Evolutionary conservation across 192 early-diverging fungal genomes (phyloP).

Genomic region (Irineochytrium annulatum): DNA sequence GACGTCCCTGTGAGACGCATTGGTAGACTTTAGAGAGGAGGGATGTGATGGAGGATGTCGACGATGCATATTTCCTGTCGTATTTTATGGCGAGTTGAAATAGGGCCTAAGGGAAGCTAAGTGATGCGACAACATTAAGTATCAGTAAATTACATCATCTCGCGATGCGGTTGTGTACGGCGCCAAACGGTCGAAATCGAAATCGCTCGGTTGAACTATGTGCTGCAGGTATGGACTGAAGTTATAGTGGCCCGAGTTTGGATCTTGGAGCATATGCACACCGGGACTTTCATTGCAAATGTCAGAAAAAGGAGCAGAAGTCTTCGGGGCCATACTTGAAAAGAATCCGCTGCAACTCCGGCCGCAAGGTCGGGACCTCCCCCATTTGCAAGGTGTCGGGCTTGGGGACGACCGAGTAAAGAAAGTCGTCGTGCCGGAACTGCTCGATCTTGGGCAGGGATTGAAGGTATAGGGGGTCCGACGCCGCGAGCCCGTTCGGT

Average conservation of each 20-base stretch:
- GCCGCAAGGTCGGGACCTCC: slow-evolving; percentile 45
- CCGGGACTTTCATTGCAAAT: slow-evolving; percentile 60
- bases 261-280: slow-evolving; percentile 76
- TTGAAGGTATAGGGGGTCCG: too few species aligned
- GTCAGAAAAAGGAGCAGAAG: not conserved
- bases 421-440: too few species aligned
- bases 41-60: slow-evolving; percentile 85
- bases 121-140: not conserved
- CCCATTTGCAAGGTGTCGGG: too few species aligned
- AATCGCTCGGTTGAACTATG: slow-evolving; percentile 73
- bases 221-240: slow-evolving; percentile 77
- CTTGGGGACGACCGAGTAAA: too few species aligned
- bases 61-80: slow-evolving; percentile 65
- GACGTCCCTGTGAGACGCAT: slow-evolving; percentile 59
- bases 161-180: slow-evolving; percentile 76
- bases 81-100: slow-evolving; percentile 31
- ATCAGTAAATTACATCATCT: slow-evolving; percentile 41
- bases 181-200: slow-evolving; percentile 76
- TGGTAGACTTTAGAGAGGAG: slow-evolving; percentile 75
- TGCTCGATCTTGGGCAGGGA: too few species aligned
- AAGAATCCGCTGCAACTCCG: slow-evolving; percentile 62
- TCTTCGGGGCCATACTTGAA: slow-evolving; percentile 49
- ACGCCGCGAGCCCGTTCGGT: too few species aligned
- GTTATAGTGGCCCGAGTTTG: slow-evolving; percentile 68
- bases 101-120: slow-evolving; percentile 7